These are phyloP conservation scores for Naegleria fowleri DNA, from an alignment of 208 protist species.

Conservation along the genomic window DNA sequence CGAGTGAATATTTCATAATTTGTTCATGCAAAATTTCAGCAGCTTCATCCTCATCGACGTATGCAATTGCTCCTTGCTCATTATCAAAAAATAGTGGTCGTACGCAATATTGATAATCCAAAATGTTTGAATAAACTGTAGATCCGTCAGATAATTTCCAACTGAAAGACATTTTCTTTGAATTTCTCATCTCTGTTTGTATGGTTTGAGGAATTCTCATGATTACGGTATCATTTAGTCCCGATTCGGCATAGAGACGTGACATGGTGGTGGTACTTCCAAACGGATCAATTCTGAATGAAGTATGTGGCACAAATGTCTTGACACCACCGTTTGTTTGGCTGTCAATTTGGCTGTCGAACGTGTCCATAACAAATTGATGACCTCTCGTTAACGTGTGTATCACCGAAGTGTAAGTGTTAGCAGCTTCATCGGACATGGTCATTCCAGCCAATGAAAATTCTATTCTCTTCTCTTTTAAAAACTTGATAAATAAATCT, in stretches of 20 bases:
- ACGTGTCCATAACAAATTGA: background rate
- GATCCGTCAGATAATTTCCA: background rate
- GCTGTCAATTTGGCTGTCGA: background rate
- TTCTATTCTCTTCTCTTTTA: background rate
- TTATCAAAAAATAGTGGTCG: background rate
- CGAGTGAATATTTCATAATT: background rate
- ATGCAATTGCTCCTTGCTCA: background rate
- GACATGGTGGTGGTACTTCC: background rate
- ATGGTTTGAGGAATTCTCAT: background rate
- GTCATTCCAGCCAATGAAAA: background rate
- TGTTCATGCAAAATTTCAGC: background rate
- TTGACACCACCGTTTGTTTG: background rate
- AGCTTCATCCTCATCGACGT: background rate
- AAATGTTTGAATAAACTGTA: background rate
- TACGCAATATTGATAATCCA: slow-evolving; percentile 7
- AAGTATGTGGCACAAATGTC: background rate
- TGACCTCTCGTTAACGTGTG: background rate
- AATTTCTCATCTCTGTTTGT: background rate
- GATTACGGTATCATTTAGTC: background rate
- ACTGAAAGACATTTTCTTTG: background rate
- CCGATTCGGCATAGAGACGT: background rate
- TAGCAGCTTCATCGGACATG: background rate
- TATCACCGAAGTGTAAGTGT: background rate
- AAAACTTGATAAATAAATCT: background rate
- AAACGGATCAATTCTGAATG: slow-evolving; percentile 12